A percentile compares a stretch with the other conserved stretches of the same genome.
phyloP scores from a whole-genome alignment of 2,329 filamentous ascomycete genomes.

The Ophiosphaerella korrae region DNA sequence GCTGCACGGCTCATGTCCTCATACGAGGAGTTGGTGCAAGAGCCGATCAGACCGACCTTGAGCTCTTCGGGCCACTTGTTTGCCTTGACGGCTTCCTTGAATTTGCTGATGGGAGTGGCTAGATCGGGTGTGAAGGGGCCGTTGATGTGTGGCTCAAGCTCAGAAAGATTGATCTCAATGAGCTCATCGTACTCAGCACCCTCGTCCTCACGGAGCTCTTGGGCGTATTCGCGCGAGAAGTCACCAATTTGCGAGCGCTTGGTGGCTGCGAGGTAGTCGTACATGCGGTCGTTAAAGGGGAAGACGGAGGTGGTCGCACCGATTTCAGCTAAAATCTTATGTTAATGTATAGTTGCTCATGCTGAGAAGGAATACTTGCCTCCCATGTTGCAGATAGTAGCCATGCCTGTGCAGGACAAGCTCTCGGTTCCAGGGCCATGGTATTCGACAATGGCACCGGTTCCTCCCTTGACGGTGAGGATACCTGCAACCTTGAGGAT shows the following conservation, averaged over 20 bases:
- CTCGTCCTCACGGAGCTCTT: slow-evolving; percentile 85
- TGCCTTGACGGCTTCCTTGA: slow-evolving; percentile 89
- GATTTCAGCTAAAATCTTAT: slow-evolving; percentile 57
- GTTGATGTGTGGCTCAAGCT: slow-evolving; percentile 98
- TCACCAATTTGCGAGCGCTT: slow-evolving; percentile 91
- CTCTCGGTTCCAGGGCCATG: slow-evolving; percentile 72
- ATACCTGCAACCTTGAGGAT: slow-evolving; percentile 98
- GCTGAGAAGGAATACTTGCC: background rate
- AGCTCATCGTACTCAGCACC: slow-evolving; percentile 94
- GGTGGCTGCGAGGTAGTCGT: slow-evolving; percentile 91
- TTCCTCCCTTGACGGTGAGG: slow-evolving; percentile 96
- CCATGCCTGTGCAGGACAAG: slow-evolving; percentile 85
- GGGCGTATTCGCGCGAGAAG: slow-evolving; percentile 81
- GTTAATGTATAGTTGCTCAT: slow-evolving; percentile 17
- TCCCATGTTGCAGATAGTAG: slow-evolving; percentile 68
- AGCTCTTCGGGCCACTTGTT: slow-evolving; percentile 97
- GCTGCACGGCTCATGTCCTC: slow-evolving; percentile 94
- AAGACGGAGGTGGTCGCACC: slow-evolving; percentile 92
- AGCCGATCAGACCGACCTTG: slow-evolving; percentile 96
- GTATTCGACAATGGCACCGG: slow-evolving; percentile 86
- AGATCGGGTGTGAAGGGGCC: slow-evolving; percentile 98
- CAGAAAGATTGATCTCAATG: slow-evolving; percentile 92
- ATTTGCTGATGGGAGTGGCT: slow-evolving; percentile 96
- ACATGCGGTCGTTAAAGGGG: slow-evolving; percentile 98
- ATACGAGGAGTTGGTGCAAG: slow-evolving; percentile 92